Percentiles rank a stretch among this genome's conserved stretches.
Evolutionary conservation across 371 early-diverging fungal species (phyloP).

Genomic region (Phascolomyces articulosus): DNA sequence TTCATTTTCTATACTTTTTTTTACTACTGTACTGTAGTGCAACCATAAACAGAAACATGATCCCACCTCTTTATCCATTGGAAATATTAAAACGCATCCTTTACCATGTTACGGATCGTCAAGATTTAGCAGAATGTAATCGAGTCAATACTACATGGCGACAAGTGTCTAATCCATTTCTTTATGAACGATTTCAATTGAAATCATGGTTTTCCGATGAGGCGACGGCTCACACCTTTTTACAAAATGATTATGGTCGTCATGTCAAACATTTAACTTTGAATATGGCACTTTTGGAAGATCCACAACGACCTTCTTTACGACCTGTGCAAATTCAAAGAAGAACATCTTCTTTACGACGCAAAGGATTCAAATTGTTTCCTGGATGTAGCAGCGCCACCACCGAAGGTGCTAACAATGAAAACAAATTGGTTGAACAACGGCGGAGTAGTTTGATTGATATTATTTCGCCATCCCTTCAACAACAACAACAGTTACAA

Average conservation of each 20-base stretch:
- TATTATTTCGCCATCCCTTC: not conserved
- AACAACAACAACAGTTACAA: not conserved
- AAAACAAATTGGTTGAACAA: not conserved
- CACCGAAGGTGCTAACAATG: no score
- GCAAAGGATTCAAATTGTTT: not conserved
- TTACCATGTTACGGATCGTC: not conserved
- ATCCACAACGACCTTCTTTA: not conserved
- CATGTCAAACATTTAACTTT: not conserved
- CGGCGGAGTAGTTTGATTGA: constrained; percentile 3
- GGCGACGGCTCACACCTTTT: not conserved
- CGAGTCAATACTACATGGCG: not conserved
- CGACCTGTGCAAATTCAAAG: not conserved
- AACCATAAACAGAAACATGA: not conserved
- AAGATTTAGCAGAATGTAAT: not conserved
- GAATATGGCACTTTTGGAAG: not conserved
- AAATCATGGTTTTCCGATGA: not conserved
- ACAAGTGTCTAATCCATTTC: not conserved
- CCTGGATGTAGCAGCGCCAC: not conserved
- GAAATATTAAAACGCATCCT: not conserved
- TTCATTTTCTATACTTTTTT: not conserved
- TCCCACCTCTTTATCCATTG: not conserved
- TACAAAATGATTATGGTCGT: not conserved
- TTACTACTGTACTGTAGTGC: not conserved
- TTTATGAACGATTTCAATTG: not conserved
- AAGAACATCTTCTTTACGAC: constrained; percentile 1